These are phyloP conservation scores for Pilobolus umbonatus DNA, from an alignment of 192 early-diverging fungal species.

Conservation along the genomic window DNA sequence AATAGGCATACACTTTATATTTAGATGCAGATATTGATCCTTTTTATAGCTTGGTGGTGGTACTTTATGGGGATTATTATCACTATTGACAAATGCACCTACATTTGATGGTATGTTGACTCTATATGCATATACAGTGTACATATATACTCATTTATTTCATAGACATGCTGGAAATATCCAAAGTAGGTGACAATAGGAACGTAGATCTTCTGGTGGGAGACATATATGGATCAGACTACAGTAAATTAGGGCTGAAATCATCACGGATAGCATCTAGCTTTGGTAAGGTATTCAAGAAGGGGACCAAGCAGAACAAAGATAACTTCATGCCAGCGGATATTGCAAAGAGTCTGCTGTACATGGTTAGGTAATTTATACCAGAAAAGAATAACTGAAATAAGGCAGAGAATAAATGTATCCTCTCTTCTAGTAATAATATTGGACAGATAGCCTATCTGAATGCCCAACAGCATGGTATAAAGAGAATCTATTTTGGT, in stretches of 20 bases:
- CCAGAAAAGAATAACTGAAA: too few species aligned
- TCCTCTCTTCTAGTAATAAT: slow-evolving; percentile 68
- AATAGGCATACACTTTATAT: background rate
- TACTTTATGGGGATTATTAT: slow-evolving; percentile 92
- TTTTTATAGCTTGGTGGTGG: slow-evolving; percentile 77
- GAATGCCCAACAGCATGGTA: slow-evolving; percentile 88
- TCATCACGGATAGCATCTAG: slow-evolving; percentile 90
- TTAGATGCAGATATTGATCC: background rate
- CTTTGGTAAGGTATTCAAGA: slow-evolving; percentile 95
- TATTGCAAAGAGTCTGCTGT: slow-evolving; percentile 84
- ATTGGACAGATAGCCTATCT: slow-evolving; percentile 98
- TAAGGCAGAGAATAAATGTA: too few species aligned
- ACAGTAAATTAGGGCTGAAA: slow-evolving; percentile 91
- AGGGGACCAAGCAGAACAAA: slow-evolving; percentile 52
- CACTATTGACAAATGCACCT: slow-evolving; percentile 83
- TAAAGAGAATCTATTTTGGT: slow-evolving; percentile 91
- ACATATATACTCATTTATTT: background rate
- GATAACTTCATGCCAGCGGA: slow-evolving; percentile 70
- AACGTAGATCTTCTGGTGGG: slow-evolving; percentile 91
- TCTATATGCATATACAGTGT: background rate
- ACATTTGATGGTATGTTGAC: slow-evolving; percentile 70
- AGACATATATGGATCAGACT: slow-evolving; percentile 91
- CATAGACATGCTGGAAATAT: slow-evolving; percentile 75
- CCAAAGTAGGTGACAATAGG: slow-evolving; percentile 86
- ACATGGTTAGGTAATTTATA: slow-evolving; percentile 87